Conservation (phyloP, 2,329 filamentous ascomycete species). For the Arthroderma sp. region DNA sequence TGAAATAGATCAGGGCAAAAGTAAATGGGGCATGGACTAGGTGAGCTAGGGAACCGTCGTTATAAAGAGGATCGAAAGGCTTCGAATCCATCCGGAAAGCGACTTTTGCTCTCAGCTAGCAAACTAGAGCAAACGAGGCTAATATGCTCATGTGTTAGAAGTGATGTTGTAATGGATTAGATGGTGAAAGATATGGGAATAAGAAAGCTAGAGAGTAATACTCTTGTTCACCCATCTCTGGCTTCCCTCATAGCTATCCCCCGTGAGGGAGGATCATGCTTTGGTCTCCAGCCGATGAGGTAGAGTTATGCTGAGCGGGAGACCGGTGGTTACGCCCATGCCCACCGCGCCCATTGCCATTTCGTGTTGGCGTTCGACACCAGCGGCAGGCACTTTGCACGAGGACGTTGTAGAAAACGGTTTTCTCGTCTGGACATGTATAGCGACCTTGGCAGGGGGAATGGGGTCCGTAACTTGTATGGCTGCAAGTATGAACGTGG, state of each 20-base stretch:
- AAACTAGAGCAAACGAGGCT: too few species aligned
- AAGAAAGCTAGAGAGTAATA: not conserved
- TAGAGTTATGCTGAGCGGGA: not conserved
- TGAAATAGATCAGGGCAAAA: too few species aligned
- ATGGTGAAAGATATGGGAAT: not conserved
- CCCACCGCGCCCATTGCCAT: not conserved
- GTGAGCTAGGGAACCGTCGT: too few species aligned
- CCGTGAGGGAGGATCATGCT: not conserved
- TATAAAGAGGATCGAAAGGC: too few species aligned
- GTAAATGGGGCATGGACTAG: too few species aligned
- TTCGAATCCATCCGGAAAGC: too few species aligned
- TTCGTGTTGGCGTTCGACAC: slow-evolving; percentile 7
- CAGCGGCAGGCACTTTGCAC: slow-evolving; percentile 9
- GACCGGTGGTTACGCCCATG: not conserved
- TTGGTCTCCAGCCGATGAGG: not conserved
- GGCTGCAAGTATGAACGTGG: slow-evolving; percentile 11
- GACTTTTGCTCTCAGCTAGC: too few species aligned
- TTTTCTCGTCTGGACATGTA: slow-evolving; percentile 8
- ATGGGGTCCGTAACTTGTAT: slow-evolving; percentile 11
- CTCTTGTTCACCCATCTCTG: not conserved
- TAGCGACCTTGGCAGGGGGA: slow-evolving; percentile 10
- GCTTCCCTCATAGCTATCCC: not conserved
- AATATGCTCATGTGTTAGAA: too few species aligned
- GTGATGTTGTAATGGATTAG: not conserved
- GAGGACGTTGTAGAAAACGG: slow-evolving; percentile 7